Percentiles rank a stretch among this genome's conserved stretches.
phyloP scores from a whole-genome alignment of 192 early-diverging fungal species.

The Lobulomyces angularis region DNA sequence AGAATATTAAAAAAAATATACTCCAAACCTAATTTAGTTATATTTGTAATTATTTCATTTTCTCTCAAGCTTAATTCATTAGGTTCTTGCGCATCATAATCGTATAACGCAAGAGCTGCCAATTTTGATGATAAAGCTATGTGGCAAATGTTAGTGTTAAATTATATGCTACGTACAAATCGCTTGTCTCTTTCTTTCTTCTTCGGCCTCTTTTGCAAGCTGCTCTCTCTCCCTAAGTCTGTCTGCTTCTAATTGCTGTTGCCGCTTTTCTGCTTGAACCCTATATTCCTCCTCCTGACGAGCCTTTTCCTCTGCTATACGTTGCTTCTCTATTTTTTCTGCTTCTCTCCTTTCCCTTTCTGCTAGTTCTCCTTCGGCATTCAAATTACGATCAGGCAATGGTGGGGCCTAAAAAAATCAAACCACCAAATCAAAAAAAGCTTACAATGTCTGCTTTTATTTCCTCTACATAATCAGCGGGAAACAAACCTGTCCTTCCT shows the following conservation, averaged over 20 bases:
- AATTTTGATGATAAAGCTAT: slow-evolving; percentile 4
- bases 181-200: neutral
- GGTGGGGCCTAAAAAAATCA: neutral
- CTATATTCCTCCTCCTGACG: no score
- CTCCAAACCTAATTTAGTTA: no score
- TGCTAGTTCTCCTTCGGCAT: no score
- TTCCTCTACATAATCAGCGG: slow-evolving; percentile 40
- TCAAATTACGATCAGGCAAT: no score
- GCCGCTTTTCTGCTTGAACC: neutral
- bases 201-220: slow-evolving; percentile 1
- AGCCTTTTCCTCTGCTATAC: no score
- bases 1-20: no score
- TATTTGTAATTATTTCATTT: slow-evolving; percentile 60
- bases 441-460: neutral
- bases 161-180: neutral
- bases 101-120: slow-evolving; percentile 36
- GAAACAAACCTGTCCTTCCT: slow-evolving; percentile 71
- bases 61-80: slow-evolving; percentile 76
- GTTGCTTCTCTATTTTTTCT: no score
- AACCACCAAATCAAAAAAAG: neutral
- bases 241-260: slow-evolving; percentile 1
- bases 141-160: slow-evolving; percentile 5
- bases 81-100: slow-evolving; percentile 73
- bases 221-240: no score
- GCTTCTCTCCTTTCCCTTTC: no score